Percentiles rank a stretch among this genome's conserved stretches.
Evolutionary conservation across 805 yeast species (phyloP).

Genomic region (Barnettozyma vustinii): DNA sequence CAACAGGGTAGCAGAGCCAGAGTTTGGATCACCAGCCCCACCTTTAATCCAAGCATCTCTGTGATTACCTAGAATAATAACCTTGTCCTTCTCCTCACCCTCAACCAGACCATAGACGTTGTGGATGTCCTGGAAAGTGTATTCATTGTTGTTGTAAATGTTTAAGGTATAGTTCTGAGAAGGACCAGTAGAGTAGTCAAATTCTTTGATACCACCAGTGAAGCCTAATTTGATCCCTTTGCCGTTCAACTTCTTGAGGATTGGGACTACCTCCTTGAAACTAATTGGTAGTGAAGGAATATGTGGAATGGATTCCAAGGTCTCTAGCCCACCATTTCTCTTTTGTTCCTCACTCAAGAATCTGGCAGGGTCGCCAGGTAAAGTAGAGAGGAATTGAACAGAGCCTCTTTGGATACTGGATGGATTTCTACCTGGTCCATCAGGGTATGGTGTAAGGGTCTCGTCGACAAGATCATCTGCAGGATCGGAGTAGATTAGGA

Average conservation of each 20-base stretch:
- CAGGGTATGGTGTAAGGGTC: slow-evolving; percentile 63
- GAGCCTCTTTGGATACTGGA: slow-evolving; percentile 74
- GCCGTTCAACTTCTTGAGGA: slow-evolving; percentile 53
- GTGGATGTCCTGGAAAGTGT: slow-evolving; percentile 53
- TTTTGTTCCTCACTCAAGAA: slow-evolving; percentile 47
- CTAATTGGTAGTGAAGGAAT: slow-evolving; percentile 73
- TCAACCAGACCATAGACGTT: slow-evolving; percentile 58
- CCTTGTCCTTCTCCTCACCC: slow-evolving; percentile 49
- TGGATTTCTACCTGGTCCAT: slow-evolving; percentile 76
- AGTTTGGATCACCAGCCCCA: slow-evolving; percentile 76
- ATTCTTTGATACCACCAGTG: slow-evolving; percentile 39
- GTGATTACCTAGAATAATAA: slow-evolving; percentile 66
- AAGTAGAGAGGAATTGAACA: slow-evolving; percentile 51
- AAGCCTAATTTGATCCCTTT: slow-evolving; percentile 48
- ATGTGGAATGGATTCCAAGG: slow-evolving; percentile 46
- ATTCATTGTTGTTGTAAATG: slow-evolving; percentile 56
- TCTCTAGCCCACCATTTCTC: slow-evolving; percentile 46
- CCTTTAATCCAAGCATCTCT: slow-evolving; percentile 79
- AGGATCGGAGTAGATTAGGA: slow-evolving; percentile 64
- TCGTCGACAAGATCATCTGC: slow-evolving; percentile 53
- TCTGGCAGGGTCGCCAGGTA: slow-evolving; percentile 72
- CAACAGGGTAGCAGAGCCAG: slow-evolving; percentile 60
- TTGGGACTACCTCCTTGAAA: slow-evolving; percentile 56
- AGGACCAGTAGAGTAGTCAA: slow-evolving; percentile 52
- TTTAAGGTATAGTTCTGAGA: slow-evolving; percentile 38